Evolutionary conservation across 257 asterid species (phyloP), one percentile per base, ranked within the genome.

Genomic region (Fraxinus quadrangulata): DNA sequence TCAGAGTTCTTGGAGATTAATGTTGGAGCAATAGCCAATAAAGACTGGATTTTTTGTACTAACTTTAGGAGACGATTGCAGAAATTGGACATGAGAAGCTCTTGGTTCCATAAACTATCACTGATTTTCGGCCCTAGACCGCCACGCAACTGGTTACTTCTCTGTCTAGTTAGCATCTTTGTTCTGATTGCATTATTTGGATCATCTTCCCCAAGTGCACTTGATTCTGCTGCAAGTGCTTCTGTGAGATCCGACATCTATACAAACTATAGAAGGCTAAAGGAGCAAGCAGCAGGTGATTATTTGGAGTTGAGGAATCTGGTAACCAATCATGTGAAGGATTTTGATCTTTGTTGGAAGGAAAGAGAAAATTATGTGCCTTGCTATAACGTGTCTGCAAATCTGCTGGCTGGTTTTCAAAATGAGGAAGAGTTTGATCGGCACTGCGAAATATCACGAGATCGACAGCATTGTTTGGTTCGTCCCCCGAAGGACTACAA

Each of bases 401-500:
- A 88, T 80, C 79, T 93, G 77, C 83, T 85, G 67, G 92, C 87
- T 72, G 98, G 96, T 61, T 90, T 89, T 72, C 88, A 88, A 49
- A 90, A 93, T 74, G 97, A 93, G 70, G 99, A 96, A 75, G 97
- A 93, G 81, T 86, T 90, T 86, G 99, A 89, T 80, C 94, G 98
- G 70, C 99, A 89, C 70, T 93, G 99, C 89, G 96, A 93, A 80
- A 71, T 87, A 65, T 88, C 92, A 51, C 79, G 66, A 49, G 95
- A 84, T 75, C 81, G 33, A 21, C 88, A 87, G 61, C 87, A 79
- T 75, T 96, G 98, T 78, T 86, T 96, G 88, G 92, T 90, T 84
- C 96, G 97, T 26, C 94, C 98, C 28, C 98, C 98, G 0, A 92
- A 87, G 86, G 98, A 96, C 74, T 96, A 96, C 79, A 96, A 93